Base-by-base conservation (phyloP, 1,284 basidiomycete species). In the Stereum hirsutum region DNA sequence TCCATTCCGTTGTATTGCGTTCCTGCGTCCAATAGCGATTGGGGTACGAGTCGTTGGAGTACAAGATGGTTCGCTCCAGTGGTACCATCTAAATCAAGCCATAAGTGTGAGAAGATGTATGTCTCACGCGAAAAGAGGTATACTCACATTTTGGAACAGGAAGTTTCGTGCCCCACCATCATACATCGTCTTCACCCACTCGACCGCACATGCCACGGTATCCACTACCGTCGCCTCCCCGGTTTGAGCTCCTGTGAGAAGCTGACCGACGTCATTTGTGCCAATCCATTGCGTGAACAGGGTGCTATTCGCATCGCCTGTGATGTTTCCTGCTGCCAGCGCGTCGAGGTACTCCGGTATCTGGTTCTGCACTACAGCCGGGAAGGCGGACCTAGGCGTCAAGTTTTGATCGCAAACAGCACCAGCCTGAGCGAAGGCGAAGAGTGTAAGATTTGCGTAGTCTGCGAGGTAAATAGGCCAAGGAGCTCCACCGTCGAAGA, bases 231-330 rank as follows among this genome's bases (percentile, higher is more conserved):
- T 70, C 6, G 42, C 39, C 21, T 44, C 37, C 14, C 40, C 23
- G 5, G 32, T 5, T 8, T 67, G 65, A 1, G 59, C 62, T 1
- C 67, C 69, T 0, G 65, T 68, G n/a, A n/a, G n/a, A n/a, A n/a
- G n/a, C n/a, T n/a, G n/a, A n/a, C n/a, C n/a, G n/a, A n/a, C n/a
- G 50, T 70, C 69, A 47, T 71, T 72, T 12, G 70, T 69, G 7
- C 69, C 70, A 43, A 72, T 72, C 71, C 70, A 72, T 5, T 72
- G 56, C n/a, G 68, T 67, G 48, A 66, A 71, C 11, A 72, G 49
- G 4, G 71, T 73, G 38, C 65, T 59, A 7, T 62, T 51, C 0
- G 63, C 46, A 20, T 52, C 35, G 14, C 62, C 47, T 37, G 37
- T 50, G 43, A 63, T 39, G 2, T 52, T 48, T 41, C 59, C 48